These are phyloP conservation scores for Globisporangium parvum DNA, from an alignment of 352 stramenopile species.

Conservation along the genomic window DNA sequence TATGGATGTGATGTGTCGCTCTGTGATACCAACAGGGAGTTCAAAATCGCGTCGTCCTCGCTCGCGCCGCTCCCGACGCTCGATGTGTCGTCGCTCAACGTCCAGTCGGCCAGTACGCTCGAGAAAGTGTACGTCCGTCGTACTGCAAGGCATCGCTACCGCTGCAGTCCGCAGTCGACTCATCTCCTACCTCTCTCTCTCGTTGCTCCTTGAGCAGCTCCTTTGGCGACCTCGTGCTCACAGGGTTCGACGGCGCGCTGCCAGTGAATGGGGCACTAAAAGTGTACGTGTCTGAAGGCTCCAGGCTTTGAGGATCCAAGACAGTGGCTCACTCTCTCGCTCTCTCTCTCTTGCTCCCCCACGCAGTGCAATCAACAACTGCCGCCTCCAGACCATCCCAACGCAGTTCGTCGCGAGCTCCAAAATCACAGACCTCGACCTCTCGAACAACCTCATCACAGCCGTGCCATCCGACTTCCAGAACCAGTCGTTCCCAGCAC, in stretches of 20 bases:
- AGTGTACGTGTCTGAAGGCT: slow-evolving; percentile 32
- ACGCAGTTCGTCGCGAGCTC: slow-evolving; percentile 35
- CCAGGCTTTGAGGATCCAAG: neutral
- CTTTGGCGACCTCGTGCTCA: slow-evolving; percentile 41
- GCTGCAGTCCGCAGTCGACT: neutral
- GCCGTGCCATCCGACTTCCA: slow-evolving; percentile 30
- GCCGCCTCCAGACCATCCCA: slow-evolving; percentile 54
- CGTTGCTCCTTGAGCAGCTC: neutral
- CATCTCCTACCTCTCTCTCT: neutral
- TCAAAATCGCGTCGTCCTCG: slow-evolving; percentile 26
- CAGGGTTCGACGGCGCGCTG: slow-evolving; percentile 40
- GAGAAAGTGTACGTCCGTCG: slow-evolving; percentile 27
- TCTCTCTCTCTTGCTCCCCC: slow-evolving; percentile 2
- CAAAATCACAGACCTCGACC: slow-evolving; percentile 22
- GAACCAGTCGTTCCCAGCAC: slow-evolving; percentile 28
- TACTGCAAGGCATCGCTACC: neutral
- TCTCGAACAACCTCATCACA: slow-evolving; percentile 38
- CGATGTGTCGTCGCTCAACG: slow-evolving; percentile 64
- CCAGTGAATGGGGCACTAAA: slow-evolving; percentile 39
- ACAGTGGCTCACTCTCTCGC: neutral
- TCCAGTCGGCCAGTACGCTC: slow-evolving; percentile 38
- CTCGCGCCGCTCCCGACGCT: slow-evolving; percentile 36
- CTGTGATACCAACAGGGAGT: slow-evolving; percentile 21
- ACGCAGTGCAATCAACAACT: slow-evolving; percentile 60
- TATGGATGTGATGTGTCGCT: neutral